Conservation (phyloP, 2,329 filamentous ascomycete genomes). For the Hypoxylon sp. region DNA sequence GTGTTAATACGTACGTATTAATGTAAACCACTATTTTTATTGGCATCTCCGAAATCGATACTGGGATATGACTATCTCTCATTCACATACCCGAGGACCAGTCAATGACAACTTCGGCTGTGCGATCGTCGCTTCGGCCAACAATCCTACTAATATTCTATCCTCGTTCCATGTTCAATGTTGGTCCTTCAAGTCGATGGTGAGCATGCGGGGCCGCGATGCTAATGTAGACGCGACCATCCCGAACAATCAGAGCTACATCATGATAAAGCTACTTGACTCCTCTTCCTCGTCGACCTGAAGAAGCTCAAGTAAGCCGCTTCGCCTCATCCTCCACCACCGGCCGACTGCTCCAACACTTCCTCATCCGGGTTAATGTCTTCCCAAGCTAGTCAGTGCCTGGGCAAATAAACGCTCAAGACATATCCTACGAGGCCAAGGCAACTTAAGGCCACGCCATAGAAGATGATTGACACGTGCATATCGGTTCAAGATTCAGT, state of each 20-base stretch:
- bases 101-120: conserved; percentile 41
- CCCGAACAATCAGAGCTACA: conserved; percentile 39
- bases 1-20: conserved; percentile 7
- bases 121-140: conserved; percentile 43
- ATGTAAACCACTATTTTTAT: conserved; percentile 39
- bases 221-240: conserved; percentile 38
- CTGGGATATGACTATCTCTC: conserved; percentile 45
- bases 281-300: conserved; percentile 32
- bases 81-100: conserved; percentile 44
- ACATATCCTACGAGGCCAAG: conserved; percentile 53
- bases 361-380: conserved; percentile 46
- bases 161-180: conserved; percentile 42
- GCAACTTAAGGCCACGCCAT: conserved; percentile 45
- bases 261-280: conserved; percentile 41
- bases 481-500: conserved; percentile 50
- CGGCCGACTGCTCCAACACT: conserved; percentile 50
- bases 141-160: conserved; percentile 42
- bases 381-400: conserved; percentile 43
- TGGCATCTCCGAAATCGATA: conserved; percentile 37
- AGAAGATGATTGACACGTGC: conserved; percentile 50
- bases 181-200: conserved; percentile 20
- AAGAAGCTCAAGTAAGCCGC: conserved; percentile 31
- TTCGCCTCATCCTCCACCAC: conserved; percentile 35
- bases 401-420: conserved; percentile 46
- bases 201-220: conserved; percentile 36